Base-by-base conservation (phyloP, 208 protist species). In the Leishmania martiniquensis region DNA sequence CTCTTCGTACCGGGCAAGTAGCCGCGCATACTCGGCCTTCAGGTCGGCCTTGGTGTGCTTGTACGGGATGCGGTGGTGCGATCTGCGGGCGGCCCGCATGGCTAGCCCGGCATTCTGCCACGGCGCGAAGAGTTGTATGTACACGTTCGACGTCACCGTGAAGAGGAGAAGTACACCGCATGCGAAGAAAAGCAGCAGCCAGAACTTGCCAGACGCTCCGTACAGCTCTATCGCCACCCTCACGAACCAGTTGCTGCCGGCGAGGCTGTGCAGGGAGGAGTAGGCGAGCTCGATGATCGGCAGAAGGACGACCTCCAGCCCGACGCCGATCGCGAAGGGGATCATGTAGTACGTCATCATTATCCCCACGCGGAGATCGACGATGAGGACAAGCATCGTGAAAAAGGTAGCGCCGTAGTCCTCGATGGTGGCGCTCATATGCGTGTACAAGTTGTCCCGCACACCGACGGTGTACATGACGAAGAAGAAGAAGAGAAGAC, bases 381-480 rank as follows among this genome's bases (percentile, higher is more conserved):
- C 63, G 44, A 96, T 76, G 42, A 94, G 65, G 32, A 92, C 80
- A 72, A 96, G 72, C 83, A 93, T 87, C 10, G 90, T 92, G 81
- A 93, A 96, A 76, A 91, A 93, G 22, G 85, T 80, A 44, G 77
- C 68, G 67, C 92, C 89, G 74, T 94, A 93, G 59, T 93, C 92
- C 78, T 94, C 89, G 25, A 96, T 57, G 39, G 85, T 77, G 47
- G 80, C 80, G 10, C 72, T 83, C 69, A 73, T 75, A 54, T 77
- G 47, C 51, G 81, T 71, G 75, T 93, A 93, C 4, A 96, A 60
- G 70, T 86, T 85, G 67, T 96, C 89, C 12, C 80, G 71, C 54
- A 75, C 39, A 6, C 76, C 89, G 4, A 85, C 81, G 0, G 79
- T 83, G 78, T 90, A 90, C 65, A 87, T 76, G 65, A 93, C 60